Percentiles rank a stretch among this genome's conserved stretches.
Conservation (phyloP, 2,329 filamentous ascomycete species). For the Apiospora pterosperma region DNA sequence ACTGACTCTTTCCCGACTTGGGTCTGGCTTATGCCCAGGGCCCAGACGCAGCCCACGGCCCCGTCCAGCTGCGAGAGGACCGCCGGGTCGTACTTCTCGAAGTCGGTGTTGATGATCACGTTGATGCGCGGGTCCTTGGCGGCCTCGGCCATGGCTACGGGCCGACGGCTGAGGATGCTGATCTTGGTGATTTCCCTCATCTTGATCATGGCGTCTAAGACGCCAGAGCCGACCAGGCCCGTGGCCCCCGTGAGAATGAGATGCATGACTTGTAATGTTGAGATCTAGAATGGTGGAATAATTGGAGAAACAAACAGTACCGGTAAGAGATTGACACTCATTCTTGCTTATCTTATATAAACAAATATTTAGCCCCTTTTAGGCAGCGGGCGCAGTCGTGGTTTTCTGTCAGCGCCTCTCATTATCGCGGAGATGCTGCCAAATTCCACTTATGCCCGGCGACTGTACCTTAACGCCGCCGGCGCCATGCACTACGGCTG, state of each 20-base stretch:
- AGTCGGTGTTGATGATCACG: slow-evolving; percentile 68
- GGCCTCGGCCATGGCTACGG: slow-evolving; percentile 59
- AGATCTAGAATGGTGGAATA: background rate
- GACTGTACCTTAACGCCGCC: background rate
- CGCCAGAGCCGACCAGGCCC: slow-evolving; percentile 59
- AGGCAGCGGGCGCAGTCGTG: background rate
- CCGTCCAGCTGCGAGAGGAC: slow-evolving; percentile 59
- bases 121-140: slow-evolving; percentile 55
- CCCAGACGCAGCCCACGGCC: slow-evolving; percentile 71
- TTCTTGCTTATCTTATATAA: background rate
- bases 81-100: slow-evolving; percentile 53
- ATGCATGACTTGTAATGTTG: slow-evolving; percentile 42
- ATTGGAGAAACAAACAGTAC: background rate
- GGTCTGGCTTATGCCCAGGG: slow-evolving; percentile 62
- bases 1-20: slow-evolving; percentile 56
- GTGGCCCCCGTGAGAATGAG: slow-evolving; percentile 68
- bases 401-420: background rate
- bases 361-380: no score
- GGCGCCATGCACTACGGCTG: background rate
- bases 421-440: background rate
- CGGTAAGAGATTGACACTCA: background rate
- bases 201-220: slow-evolving; percentile 60
- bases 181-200: slow-evolving; percentile 57
- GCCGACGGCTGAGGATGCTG: slow-evolving; percentile 59
- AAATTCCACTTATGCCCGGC: background rate